Evolutionary conservation across 345 rosid genomes (phyloP).

Genomic region (Schrenkiella parvula): DNA sequence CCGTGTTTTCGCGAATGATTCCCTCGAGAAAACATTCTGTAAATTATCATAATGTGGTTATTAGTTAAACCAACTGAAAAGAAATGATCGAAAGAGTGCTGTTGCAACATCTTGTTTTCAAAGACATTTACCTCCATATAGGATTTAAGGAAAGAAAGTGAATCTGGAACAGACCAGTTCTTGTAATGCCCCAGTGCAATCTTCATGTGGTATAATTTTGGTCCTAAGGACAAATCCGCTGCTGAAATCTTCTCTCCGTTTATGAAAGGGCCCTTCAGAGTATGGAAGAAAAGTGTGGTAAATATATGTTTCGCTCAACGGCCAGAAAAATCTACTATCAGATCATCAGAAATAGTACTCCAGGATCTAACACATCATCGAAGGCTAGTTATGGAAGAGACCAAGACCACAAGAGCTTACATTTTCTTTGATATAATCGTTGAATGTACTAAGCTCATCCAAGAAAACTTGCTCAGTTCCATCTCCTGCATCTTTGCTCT

Average conservation of each 20-base stretch:
- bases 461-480: constrained; percentile 78
- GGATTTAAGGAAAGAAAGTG: constrained; percentile 58
- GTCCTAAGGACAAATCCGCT: constrained; percentile 77
- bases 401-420: constrained; percentile 38
- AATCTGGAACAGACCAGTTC: constrained; percentile 81
- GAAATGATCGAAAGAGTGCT: neutral
- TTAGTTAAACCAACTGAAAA: neutral
- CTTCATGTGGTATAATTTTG: constrained; percentile 77
- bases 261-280: constrained; percentile 71
- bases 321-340: neutral
- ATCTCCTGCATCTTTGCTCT: constrained; percentile 79
- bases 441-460: constrained; percentile 60
- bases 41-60: neutral
- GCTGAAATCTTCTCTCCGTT: constrained; percentile 81
- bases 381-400: constrained; percentile 10
- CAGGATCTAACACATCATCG: neutral
- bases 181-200: constrained; percentile 85
- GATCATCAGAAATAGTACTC: neutral
- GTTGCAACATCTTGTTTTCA: neutral
- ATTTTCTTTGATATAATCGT: constrained; percentile 58
- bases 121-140: constrained; percentile 68
- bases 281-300: neutral
- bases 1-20: constrained; percentile 63
- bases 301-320: neutral
- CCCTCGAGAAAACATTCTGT: constrained; percentile 74